Percentiles rank a stretch among this genome's conserved stretches.
Evolutionary conservation across 2,329 filamentous ascomycete species (phyloP).

Genomic region (Aspergillus udagawae): DNA sequence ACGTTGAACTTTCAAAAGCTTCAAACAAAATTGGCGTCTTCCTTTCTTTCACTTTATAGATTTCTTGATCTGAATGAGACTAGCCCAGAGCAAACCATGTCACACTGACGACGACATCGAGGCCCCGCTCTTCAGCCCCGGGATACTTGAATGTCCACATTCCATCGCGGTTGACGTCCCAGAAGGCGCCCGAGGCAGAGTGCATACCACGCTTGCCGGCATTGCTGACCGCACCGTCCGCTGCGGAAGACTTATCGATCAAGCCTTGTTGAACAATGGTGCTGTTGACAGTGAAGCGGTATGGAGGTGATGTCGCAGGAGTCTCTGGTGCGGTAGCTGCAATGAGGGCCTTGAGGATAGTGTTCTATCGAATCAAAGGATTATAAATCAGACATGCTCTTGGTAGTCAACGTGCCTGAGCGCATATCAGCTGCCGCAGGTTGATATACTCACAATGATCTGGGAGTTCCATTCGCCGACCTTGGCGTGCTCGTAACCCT

Average conservation of each 20-base stretch:
- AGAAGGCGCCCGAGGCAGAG: constrained; percentile 48
- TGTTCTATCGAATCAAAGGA: constrained; percentile 26
- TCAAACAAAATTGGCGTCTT: constrained; percentile 1
- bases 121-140: constrained; percentile 42
- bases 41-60: constrained; percentile 4
- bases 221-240: constrained; percentile 54
- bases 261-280: constrained; percentile 92
- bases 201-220: constrained; percentile 74
- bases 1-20: background rate
- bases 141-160: constrained; percentile 53
- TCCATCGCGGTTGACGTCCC: constrained; percentile 50
- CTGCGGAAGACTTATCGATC: constrained; percentile 48
- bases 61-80: background rate
- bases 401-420: background rate
- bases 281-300: constrained; percentile 96
- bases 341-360: constrained; percentile 40
- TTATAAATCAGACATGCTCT: background rate
- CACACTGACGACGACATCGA: constrained; percentile 48
- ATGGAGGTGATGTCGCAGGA: constrained; percentile 51
- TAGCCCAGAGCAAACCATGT: constrained; percentile 44
- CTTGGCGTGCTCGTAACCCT: constrained; percentile 81
- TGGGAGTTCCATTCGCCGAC: constrained; percentile 84
- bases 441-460: constrained; percentile 70
- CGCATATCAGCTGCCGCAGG: background rate
- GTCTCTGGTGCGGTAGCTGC: constrained; percentile 37